A percentile compares a stretch with the other conserved stretches of the same genome.
These are phyloP conservation scores for Tulasnella sp. DNA, from an alignment of 768 basidiomycete genomes.

Conservation along the genomic window DNA sequence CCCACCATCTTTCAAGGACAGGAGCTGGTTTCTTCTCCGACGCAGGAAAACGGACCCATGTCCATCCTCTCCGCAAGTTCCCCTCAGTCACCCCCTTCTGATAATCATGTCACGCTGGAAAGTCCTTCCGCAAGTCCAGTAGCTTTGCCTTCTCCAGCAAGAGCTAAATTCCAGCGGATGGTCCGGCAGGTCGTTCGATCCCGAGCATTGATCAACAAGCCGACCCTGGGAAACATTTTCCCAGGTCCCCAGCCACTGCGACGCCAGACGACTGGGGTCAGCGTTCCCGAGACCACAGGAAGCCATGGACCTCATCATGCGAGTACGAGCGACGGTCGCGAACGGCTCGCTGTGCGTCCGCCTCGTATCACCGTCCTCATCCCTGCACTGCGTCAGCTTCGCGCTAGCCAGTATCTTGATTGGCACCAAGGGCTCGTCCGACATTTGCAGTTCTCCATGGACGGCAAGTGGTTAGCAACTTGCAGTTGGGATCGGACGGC, in stretches of 20 bases:
- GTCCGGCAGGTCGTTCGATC: not conserved
- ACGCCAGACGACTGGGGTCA: not conserved
- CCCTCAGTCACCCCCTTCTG: slow-evolving; percentile 51
- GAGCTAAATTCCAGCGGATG: not conserved
- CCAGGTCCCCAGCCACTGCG: not conserved
- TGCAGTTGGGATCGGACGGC: slow-evolving; percentile 39
- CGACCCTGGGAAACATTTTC: not conserved
- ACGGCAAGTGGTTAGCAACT: slow-evolving; percentile 62
- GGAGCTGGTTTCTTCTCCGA: slow-evolving; percentile 26
- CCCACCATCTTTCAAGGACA: not conserved
- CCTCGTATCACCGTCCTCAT: slow-evolving; percentile 46
- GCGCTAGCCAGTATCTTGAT: slow-evolving; percentile 48
- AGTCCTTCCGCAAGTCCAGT: slow-evolving; percentile 25
- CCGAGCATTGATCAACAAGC: not conserved
- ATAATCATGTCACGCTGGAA: slow-evolving; percentile 30
- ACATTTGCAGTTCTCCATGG: slow-evolving; percentile 65
- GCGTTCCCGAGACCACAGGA: not conserved
- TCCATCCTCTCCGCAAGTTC: slow-evolving; percentile 22
- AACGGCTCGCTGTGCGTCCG: slow-evolving; percentile 25
- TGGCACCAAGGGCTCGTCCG: slow-evolving; percentile 53
- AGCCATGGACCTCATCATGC: too few species aligned
- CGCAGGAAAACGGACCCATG: slow-evolving; percentile 25
- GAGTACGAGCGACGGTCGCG: not conserved
- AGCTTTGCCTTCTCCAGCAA: not conserved
- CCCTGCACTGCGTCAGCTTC: slow-evolving; percentile 45